Percentiles rank a stretch among this genome's conserved stretches.
Evolutionary conservation across 106 monocot genomes (phyloP).

Genomic region (Apostasia shenzhenica): DNA sequence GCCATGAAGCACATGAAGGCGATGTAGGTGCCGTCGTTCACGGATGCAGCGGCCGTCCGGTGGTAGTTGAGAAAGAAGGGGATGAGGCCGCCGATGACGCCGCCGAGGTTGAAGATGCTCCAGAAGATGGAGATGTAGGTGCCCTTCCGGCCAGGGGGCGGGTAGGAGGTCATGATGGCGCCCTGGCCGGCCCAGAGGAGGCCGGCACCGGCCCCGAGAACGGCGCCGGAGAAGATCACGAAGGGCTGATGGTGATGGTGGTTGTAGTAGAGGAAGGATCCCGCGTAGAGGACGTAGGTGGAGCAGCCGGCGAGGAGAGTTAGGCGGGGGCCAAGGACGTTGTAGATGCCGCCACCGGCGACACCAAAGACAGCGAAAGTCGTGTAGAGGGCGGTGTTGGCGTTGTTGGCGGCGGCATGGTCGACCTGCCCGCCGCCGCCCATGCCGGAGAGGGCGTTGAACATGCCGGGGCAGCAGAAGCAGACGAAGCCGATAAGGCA

Average conservation of each 20-base stretch:
- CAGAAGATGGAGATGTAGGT: conserved; percentile 89
- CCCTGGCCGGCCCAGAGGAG: conserved; percentile 91
- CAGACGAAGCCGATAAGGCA: conserved; percentile 83
- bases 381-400: conserved; percentile 96
- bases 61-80: conserved; percentile 86
- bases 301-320: conserved; percentile 75
- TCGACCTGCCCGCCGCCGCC: conserved; percentile 60
- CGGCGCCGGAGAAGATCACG: conserved; percentile 54
- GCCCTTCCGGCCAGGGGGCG: conserved; percentile 50
- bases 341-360: conserved; percentile 81
- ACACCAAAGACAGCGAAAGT: conserved; percentile 83
- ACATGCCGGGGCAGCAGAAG: conserved; percentile 99
- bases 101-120: conserved; percentile 90
- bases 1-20: conserved; percentile 95
- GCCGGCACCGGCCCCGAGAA: conserved; percentile 84
- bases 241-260: conserved; percentile 60
- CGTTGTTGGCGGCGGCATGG: conserved; percentile 70
- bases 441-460: conserved; percentile 98
- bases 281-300: conserved; percentile 88
- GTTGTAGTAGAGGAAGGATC: conserved; percentile 92
- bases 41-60: conserved; percentile 50
- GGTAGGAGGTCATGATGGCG: conserved; percentile 90
- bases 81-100: conserved; percentile 87
- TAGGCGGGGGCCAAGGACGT: conserved; percentile 83
- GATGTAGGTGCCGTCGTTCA: conserved; percentile 87